Conservation (phyloP, 306 rosid genomes). For the Trifolium repens region DNA sequence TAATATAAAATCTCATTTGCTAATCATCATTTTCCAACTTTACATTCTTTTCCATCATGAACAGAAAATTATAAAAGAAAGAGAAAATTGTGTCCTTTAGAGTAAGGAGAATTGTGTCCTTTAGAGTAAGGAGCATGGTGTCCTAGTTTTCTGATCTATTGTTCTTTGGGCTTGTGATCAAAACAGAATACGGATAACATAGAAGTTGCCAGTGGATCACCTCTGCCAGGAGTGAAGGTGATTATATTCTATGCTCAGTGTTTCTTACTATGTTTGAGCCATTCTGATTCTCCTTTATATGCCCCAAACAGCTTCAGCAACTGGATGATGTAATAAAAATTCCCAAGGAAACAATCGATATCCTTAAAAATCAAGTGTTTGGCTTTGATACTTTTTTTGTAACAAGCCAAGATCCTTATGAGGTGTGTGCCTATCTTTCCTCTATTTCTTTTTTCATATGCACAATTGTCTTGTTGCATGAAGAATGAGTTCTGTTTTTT, state of each 20-base stretch:
- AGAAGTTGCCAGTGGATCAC: conserved; percentile 93
- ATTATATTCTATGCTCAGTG: conserved; percentile 45
- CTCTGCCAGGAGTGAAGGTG: conserved; percentile 99
- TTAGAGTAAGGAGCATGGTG: conserved; percentile 25
- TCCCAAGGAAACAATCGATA: conserved; percentile 82
- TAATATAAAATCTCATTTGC: not conserved
- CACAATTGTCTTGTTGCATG: conserved; percentile 37
- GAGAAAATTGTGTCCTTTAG: not conserved
- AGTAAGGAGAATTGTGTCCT: conserved; percentile 1
- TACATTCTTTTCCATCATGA: conserved; percentile 10
- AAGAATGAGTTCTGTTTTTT: conserved; percentile 36
- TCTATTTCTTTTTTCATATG: conserved; percentile 17
- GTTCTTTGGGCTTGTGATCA: conserved; percentile 46
- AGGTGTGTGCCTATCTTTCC: conserved; percentile 60
- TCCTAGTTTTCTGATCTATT: conserved; percentile 34
- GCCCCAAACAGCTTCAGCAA: conserved; percentile 73
- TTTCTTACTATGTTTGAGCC: conserved; percentile 39
- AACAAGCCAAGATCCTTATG: conserved; percentile 93
- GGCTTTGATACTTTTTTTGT: conserved; percentile 95
- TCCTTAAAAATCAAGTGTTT: conserved; percentile 84
- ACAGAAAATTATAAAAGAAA: not conserved
- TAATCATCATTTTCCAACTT: conserved; percentile 5
- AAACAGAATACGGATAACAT: conserved; percentile 64
- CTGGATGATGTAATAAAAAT: conserved; percentile 74
- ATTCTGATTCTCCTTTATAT: conserved; percentile 26